A percentile compares a stretch with the other conserved stretches of the same genome.
Conservation (phyloP, 768 basidiomycete genomes). For the Saitozyma podzolica region DNA sequence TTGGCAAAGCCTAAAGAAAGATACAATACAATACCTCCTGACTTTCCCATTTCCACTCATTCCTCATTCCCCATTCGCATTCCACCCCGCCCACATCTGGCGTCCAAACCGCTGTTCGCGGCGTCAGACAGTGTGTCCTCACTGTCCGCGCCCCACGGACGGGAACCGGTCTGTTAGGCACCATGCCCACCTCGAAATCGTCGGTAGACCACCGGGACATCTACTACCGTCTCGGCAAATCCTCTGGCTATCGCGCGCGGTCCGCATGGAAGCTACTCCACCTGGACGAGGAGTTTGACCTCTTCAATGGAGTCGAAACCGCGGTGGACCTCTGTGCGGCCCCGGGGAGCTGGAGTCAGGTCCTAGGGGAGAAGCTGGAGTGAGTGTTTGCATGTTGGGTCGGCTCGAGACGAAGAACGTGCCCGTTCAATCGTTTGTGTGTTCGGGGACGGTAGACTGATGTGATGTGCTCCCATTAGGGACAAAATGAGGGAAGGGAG, state of each 20-base stretch:
- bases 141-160: background rate
- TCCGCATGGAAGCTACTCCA: conserved; percentile 51
- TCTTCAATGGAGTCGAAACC: conserved; percentile 45
- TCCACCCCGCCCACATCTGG: too few relatives aligned
- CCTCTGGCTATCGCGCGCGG: conserved; percentile 48
- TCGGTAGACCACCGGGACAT: conserved; percentile 50
- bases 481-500: conserved; percentile 1
- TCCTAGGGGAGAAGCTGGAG: conserved; percentile 51
- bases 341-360: conserved; percentile 55
- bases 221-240: conserved; percentile 49
- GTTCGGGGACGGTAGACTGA: too few relatives aligned
- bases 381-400: conserved; percentile 14
- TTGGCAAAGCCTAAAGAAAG: too few relatives aligned
- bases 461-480: background rate
- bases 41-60: background rate
- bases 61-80: background rate
- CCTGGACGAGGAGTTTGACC: conserved; percentile 51
- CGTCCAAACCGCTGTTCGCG: too few relatives aligned
- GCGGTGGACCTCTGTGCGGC: conserved; percentile 53
- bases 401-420: too few relatives aligned
- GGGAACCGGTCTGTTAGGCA: background rate
- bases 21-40: background rate
- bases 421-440: too few relatives aligned
- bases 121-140: too few relatives aligned
- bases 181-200: conserved; percentile 47